Evolutionary conservation across 345 rosid species (phyloP).

Genomic region (Anastatica hierochuntica): DNA sequence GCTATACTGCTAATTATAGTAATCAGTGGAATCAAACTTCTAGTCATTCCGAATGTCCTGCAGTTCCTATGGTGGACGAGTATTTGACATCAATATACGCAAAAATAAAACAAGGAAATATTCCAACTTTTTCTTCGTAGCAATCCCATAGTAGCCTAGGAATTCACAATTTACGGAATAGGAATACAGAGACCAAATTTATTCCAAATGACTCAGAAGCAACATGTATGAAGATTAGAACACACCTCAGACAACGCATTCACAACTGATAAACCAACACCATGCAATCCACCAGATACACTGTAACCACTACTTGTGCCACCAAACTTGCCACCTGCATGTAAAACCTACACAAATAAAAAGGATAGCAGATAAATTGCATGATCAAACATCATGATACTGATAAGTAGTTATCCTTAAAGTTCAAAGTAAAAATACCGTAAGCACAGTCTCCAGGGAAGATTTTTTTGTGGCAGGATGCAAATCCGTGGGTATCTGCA

Average conservation of each 20-base stretch:
- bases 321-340: constrained; percentile 98
- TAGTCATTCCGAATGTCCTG: constrained; percentile 2
- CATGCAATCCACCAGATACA: constrained; percentile 96
- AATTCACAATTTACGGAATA: too few species aligned
- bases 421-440: constrained; percentile 43
- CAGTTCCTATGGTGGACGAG: too few species aligned
- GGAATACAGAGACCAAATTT: too few species aligned
- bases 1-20: not conserved
- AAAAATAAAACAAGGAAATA: too few species aligned
- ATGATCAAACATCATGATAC: not conserved
- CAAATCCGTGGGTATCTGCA: constrained; percentile 94
- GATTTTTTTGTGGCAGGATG: constrained; percentile 94
- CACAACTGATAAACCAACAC: constrained; percentile 97
- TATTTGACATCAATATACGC: too few species aligned
- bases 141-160: too few species aligned
- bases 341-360: constrained; percentile 60
- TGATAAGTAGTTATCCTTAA: too few species aligned
- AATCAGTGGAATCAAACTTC: not conserved
- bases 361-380: not conserved
- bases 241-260: constrained; percentile 96
- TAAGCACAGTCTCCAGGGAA: constrained; percentile 89
- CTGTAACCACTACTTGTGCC: constrained; percentile 92
- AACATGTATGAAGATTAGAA: constrained; percentile 4
- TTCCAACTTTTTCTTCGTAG: too few species aligned
- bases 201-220: not conserved